Conservation (phyloP, 345 rosid genomes). For the Eutrema yunnanense region DNA sequence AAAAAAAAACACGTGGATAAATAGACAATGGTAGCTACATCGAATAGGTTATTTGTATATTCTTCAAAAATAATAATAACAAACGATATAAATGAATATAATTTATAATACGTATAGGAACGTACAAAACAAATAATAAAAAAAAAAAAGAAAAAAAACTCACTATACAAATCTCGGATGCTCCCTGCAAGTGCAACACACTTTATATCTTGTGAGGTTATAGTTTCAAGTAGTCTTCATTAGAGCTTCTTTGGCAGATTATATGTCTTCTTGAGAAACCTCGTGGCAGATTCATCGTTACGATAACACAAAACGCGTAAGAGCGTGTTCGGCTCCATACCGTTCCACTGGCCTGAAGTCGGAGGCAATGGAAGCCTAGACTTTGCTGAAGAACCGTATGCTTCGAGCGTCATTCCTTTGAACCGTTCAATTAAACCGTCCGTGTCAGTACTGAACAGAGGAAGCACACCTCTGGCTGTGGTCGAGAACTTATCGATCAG, state of each 20-base stretch:
- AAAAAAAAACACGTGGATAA: background rate
- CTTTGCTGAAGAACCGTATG: constrained; percentile 71
- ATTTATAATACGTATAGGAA: background rate
- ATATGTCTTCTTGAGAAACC: constrained; percentile 80
- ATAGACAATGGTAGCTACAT: background rate
- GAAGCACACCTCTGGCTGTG: constrained; percentile 64
- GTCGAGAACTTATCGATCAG: constrained; percentile 69
- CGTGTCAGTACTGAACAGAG: constrained; percentile 72
- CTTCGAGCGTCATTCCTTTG: constrained; percentile 62
- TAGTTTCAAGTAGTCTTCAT: background rate
- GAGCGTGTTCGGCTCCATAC: constrained; percentile 80
- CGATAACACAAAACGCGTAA: constrained; percentile 84
- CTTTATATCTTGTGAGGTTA: constrained; percentile 21
- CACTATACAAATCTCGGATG: constrained; percentile 31
- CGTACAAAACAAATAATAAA: background rate
- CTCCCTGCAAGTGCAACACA: constrained; percentile 15
- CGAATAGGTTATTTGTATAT: constrained; percentile 2
- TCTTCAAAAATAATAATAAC: constrained; percentile 20
- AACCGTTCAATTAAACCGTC: constrained; percentile 80
- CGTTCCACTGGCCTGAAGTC: constrained; percentile 89
- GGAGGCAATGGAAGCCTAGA: constrained; percentile 87
- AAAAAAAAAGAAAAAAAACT: constrained; percentile 1
- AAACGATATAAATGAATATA: constrained; percentile 27
- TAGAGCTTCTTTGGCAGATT: constrained; percentile 76
- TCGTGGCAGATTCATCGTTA: constrained; percentile 76